Base-by-base conservation (phyloP, 768 basidiomycete species). In the Mycena vulgaris region DNA sequence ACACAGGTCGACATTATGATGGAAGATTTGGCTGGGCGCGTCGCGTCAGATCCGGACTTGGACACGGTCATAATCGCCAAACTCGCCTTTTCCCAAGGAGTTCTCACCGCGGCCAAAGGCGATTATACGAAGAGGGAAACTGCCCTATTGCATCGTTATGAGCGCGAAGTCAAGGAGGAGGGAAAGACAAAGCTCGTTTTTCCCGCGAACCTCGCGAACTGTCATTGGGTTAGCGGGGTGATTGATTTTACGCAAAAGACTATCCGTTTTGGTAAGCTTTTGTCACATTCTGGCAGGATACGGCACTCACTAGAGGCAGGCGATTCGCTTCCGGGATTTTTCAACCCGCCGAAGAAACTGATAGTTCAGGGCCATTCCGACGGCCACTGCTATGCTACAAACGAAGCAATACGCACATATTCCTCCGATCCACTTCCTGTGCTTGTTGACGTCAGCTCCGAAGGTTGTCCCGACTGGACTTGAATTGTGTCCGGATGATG, bases 1-100 rank as follows among this genome's bases (percentile, higher is more conserved):
- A 28, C n/a, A 9, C 49, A 67, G 33, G 62, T 71, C 49, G 35
- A 66, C 47, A 67, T 67, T 31, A 71, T 71, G 64, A 57, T 66
- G 59, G 65, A 66, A 47, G 59, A 66, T 21, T 28, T 71, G 65
- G 27, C 64, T 21, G 59, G 51, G 3, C 58, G 53, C 21, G 60
- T 71, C 23, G 55, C 31, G 6, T 35, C 55, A 11, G 53, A 45
- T 63, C 59, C 37, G 30, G 61, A 57, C 21, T 37, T 61, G 7
- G 48, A 55, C 1, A 63, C 61, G 17, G 56, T 69, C 25, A 64
- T 72, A 5, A 40, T 72, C 49, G 51, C 71, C n/a, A 55, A 42
- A 4, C 62, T 72, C 16, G 30, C 63, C 37, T 72, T 72, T 16
- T 30, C 27, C 2, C 14, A 52, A 17, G 27, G 2, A 2, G 28